Conservation (phyloP, 371 early-diverging fungal genomes). For the Lichtheimia corymbifera region DNA sequence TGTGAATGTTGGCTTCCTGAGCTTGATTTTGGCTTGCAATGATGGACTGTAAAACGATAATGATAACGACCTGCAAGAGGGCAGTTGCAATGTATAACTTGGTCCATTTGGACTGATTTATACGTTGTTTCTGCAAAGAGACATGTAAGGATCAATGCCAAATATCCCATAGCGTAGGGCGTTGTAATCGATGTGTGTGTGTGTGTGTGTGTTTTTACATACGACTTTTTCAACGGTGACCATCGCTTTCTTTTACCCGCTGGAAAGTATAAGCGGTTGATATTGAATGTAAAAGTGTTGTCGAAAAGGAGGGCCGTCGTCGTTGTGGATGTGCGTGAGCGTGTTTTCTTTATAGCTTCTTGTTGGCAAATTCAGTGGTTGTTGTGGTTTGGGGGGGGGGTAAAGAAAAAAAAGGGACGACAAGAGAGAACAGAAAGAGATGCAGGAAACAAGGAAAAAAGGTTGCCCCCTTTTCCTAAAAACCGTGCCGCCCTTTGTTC, state of each 20-base stretch:
- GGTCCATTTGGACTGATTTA: conserved; percentile 41
- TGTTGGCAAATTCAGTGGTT: too few species aligned
- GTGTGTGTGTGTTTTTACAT: conserved; percentile 3
- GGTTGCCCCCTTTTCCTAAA: not conserved
- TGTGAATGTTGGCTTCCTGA: conserved; percentile 11
- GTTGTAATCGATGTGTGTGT: not conserved
- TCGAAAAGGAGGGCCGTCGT: too few species aligned
- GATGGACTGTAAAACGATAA: conserved; percentile 32
- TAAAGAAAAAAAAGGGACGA: conserved; percentile 1
- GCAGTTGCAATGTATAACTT: conserved; percentile 34
- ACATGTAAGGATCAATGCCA: not conserved
- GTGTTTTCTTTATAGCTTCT: too few species aligned
- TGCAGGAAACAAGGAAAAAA: conserved; percentile 7
- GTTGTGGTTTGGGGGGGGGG: too few species aligned
- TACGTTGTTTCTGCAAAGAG: conserved; percentile 27
- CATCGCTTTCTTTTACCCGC: conserved; percentile 5
- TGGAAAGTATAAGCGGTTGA: too few species aligned
- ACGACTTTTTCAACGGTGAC: conserved; percentile 54
- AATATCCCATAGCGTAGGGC: too few species aligned
- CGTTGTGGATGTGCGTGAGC: too few species aligned
- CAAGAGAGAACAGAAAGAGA: conserved; percentile 1
- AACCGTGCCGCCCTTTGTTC: too few species aligned
- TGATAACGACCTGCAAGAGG: conserved; percentile 39
- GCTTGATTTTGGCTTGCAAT: conserved; percentile 40
- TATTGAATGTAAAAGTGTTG: too few species aligned